Base-by-base conservation (phyloP, 306 rosid species). In the Lotus japonicus region DNA sequence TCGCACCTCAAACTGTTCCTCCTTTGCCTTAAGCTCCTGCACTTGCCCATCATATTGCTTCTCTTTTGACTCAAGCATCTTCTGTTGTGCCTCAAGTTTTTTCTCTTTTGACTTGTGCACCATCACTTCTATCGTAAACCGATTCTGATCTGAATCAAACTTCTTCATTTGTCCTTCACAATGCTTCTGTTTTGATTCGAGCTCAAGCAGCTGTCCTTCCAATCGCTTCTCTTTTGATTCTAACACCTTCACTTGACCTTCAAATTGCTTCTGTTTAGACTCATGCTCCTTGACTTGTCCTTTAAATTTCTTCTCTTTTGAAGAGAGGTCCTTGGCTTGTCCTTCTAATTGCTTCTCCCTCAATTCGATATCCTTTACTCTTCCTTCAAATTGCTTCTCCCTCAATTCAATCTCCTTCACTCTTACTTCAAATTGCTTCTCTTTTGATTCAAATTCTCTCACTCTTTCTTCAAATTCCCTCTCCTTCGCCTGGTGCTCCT, bases 51-150 rank as follows among this genome's bases (percentile, higher is more conserved):
- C 56, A n/a, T 59, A 45, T 5, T 39, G 28, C 17, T 57, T 36
- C 58, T 42, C 33, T 6, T 43, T 56, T 10, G 44, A 69, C 11
- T 33, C 38, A 0, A 45, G 11, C 13, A 33, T 19, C 17, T 46
- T 15, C 33, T 3, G 7, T 7, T 4, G 4, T 6, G 15, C 54
- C 45, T 73, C 62, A 60, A 38, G 16, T 5, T 53, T 72, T 16
- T 42, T 80, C 65, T 80, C 82, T 13, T 59, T 75, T 23, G 52
- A 68, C 9, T 63, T 62, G 26, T 21, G 26, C 26, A 21, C 26
- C 26, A 21, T 21, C 26, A 21, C 26, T 21, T 21, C 26, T 21
- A 21, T 21, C 2, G 1, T 21, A 21, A 21, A 21, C 26, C 26
- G 73, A 0, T 9, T 26, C 49, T 58, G 1, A 33, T 31, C 45